These are phyloP conservation scores for Cercospora zeae-maydis DNA, from an alignment of 2,329 filamentous ascomycete species.

Conservation along the genomic window DNA sequence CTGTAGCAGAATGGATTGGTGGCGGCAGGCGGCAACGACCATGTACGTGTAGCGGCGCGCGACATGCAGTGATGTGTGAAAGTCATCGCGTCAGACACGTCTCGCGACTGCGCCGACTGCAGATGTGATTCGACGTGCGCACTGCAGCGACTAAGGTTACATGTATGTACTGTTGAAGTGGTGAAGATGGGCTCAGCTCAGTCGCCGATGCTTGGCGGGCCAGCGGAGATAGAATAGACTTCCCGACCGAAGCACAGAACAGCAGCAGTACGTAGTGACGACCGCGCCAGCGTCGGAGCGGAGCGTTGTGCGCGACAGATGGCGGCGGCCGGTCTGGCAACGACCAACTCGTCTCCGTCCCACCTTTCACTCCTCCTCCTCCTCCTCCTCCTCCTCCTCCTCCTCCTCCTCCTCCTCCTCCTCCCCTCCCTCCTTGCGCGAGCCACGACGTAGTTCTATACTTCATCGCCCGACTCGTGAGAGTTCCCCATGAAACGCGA, in stretches of 20 bases:
- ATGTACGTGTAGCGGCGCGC: neutral
- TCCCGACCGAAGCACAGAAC: neutral
- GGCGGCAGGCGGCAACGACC: neutral
- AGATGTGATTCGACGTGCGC: neutral
- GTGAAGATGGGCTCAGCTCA: neutral
- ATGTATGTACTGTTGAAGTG: too few species aligned
- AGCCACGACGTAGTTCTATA: neutral
- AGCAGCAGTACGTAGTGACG: neutral
- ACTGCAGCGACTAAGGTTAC: neutral
- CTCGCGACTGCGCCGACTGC: too few species aligned
- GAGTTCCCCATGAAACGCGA: conserved; percentile 1
- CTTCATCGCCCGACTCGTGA: neutral
- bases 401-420: neutral
- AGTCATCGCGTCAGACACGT: too few species aligned
- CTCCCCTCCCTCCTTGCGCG: neutral
- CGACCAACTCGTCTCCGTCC: neutral
- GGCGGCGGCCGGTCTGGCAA: neutral
- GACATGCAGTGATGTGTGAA: too few species aligned
- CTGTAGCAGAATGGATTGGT: neutral
- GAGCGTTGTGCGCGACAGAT: neutral
- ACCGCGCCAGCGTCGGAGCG: too few species aligned
- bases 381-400: neutral
- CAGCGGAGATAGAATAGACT: neutral
- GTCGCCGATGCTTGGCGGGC: neutral
- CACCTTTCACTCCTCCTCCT: neutral